Percentiles rank a stretch among this genome's conserved stretches.
Evolutionary conservation across 1,284 basidiomycete species (phyloP).

Genomic region (Golubevia sp.): DNA sequence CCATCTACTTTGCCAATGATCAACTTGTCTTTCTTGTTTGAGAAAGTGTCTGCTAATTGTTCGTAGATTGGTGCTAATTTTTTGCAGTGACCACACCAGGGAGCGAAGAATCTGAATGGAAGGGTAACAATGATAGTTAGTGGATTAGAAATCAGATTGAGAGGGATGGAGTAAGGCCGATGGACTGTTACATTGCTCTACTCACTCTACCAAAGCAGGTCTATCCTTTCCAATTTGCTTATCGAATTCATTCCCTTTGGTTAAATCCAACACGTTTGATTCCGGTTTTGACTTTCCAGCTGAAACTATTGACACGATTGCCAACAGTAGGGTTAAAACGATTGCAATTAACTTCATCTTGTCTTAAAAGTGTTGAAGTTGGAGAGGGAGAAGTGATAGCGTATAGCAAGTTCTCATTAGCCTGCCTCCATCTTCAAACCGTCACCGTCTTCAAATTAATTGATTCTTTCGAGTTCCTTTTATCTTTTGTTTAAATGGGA

Average conservation of each 20-base stretch:
- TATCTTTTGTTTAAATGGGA: background rate
- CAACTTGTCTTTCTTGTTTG: conserved; percentile 38
- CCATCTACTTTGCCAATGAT: conserved; percentile 59
- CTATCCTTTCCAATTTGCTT: conserved; percentile 33
- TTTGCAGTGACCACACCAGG: conserved; percentile 62
- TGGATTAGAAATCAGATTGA: background rate
- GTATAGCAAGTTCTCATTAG: no score
- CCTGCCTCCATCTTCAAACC: no score
- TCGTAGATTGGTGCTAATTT: conserved; percentile 54
- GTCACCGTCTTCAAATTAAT: no score
- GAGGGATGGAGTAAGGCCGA: background rate
- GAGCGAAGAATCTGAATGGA: conserved; percentile 55
- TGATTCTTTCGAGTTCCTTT: no score
- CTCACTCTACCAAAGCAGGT: background rate
- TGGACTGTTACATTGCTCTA: background rate
- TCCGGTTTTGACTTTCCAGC: no score
- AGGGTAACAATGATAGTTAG: conserved; percentile 9
- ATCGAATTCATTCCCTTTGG: conserved; percentile 42
- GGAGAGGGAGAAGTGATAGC: no score
- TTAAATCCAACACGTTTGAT: conserved; percentile 47
- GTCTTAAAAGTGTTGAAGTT: no score
- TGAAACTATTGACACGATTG: no score
- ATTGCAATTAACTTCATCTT: no score
- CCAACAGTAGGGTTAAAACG: no score
- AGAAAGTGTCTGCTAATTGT: conserved; percentile 48